Evolutionary conservation across 2,329 filamentous ascomycete species (phyloP).

Genomic region (Setomelanomma holmii): DNA sequence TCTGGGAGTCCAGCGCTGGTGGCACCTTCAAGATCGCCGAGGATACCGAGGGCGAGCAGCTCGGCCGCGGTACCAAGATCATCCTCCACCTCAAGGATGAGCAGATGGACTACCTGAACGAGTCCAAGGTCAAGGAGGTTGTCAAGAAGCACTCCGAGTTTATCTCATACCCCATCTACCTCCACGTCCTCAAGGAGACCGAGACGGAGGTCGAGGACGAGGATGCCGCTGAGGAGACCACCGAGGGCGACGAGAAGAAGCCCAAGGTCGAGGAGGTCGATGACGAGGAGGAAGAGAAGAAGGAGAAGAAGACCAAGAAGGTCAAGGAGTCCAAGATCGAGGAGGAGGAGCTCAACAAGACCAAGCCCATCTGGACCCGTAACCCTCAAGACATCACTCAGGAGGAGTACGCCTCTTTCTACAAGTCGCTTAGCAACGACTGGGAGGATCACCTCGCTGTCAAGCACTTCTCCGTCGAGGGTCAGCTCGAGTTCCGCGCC

Average conservation of each 20-base stretch:
- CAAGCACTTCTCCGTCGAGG: constrained; percentile 99
- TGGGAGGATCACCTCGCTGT: constrained; percentile 99
- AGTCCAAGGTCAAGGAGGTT: constrained; percentile 99
- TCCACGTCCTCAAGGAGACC: constrained; percentile 98
- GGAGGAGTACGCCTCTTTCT: constrained; percentile 98
- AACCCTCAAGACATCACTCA: constrained; percentile 94
- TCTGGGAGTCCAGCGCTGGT: constrained; percentile 98
- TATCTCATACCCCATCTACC: constrained; percentile 99
- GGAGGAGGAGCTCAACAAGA: constrained; percentile 99
- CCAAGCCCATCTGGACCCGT: constrained; percentile 99
- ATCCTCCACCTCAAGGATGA: constrained; percentile 99
- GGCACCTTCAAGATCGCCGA: constrained; percentile 93
- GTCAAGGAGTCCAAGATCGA: constrained; percentile 98
- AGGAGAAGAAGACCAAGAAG: constrained; percentile 98
- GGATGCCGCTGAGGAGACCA: constrained; percentile 73
- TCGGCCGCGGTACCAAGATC: constrained; percentile 97
- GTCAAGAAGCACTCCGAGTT: constrained; percentile 99
- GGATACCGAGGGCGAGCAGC: constrained; percentile 87
- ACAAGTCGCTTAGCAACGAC: constrained; percentile 99
- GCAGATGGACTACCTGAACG: constrained; percentile 97
- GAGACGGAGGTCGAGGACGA: constrained; percentile 99
- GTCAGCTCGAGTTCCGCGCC: constrained; percentile 99
- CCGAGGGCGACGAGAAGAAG: constrained; percentile 88
- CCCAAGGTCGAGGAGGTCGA: constrained; percentile 93
- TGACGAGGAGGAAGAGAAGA: constrained; percentile 83